phyloP scores from a whole-genome alignment of 257 asterid species.

The Parsonsia alboflavescens region DNA sequence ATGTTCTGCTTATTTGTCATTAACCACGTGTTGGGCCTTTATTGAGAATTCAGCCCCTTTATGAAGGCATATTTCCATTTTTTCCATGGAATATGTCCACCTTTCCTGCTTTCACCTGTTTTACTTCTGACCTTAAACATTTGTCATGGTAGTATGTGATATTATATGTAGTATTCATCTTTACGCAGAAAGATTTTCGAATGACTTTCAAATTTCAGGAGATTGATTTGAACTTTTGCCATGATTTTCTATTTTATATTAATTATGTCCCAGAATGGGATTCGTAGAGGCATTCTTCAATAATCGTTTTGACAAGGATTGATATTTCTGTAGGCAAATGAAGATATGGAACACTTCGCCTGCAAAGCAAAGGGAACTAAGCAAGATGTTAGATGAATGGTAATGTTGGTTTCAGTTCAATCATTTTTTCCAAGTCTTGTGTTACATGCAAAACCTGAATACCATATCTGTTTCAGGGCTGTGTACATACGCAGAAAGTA shows the following conservation, averaged over 20 bases:
- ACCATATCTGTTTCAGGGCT: conserved; percentile 53
- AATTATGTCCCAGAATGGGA: not conserved
- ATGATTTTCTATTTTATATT: not conserved
- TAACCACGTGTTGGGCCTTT: no score
- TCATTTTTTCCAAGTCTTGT: conserved; percentile 16
- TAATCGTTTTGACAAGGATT: not conserved
- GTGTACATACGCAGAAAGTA: conserved; percentile 66
- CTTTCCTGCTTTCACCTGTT: not conserved
- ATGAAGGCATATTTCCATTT: no score
- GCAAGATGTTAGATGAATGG: conserved; percentile 98
- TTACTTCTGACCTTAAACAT: not conserved
- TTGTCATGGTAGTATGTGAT: not conserved
- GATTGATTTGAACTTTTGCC: not conserved
- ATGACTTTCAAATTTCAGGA: not conserved
- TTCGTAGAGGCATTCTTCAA: no score
- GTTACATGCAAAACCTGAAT: conserved; percentile 3
- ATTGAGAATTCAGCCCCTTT: no score
- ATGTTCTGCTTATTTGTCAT: no score
- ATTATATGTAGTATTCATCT: not conserved
- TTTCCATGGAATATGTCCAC: not conserved
- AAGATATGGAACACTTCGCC: conserved; percentile 94
- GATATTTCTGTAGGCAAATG: conserved; percentile 71
- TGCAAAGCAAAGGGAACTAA: conserved; percentile 70
- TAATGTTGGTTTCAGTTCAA: conserved; percentile 32
- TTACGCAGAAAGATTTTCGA: not conserved